Base-by-base conservation (phyloP, 371 early-diverging fungal genomes). In the Cokeromyces recurvatus region DNA sequence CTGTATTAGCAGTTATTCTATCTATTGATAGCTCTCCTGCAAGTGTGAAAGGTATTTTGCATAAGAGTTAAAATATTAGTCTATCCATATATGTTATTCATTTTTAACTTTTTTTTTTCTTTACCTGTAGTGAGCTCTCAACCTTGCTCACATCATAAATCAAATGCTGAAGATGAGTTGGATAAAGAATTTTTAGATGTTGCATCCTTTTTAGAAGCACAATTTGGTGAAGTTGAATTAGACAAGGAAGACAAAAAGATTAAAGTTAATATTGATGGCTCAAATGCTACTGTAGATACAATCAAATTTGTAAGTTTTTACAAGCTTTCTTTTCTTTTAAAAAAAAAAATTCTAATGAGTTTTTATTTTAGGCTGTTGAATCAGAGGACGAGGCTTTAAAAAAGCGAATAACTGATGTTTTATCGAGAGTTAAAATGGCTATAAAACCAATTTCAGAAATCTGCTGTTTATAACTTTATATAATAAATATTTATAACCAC, bases 1-100 rank as follows among this genome's bases (percentile, higher is more conserved):
- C 96, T 6, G 86, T 96, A 2, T 53, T 95, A 9, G 89, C 93
- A 2, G 76, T 96, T 4, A 68, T 97, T 14, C 52, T 92, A 38
- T 86, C 89, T 32, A 86, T 93, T 38, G 94, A 94, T 46, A 82
- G 81, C 38, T 84, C 86, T 44, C 96, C 94, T 17, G 95, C 94
- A 0, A 86, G 91, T 47, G 94, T 98, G 22, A 97, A 96, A 79
- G 78, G 74, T 70, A 64, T n/a, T n/a, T n/a, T n/a, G n/a, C n/a
- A n/a, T n/a, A n/a, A n/a, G n/a, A n/a, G n/a, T n/a, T n/a, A n/a
- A n/a, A n/a, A n/a, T n/a, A n/a, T n/a, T n/a, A n/a, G n/a, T n/a
- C n/a, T n/a, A n/a, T n/a, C n/a, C n/a, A n/a, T n/a, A n/a, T n/a
- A n/a, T n/a, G n/a, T n/a, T n/a, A n/a, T n/a, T n/a, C n/a, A n/a